Base-by-base conservation (phyloP, 2,329 filamentous ascomycete species). In the Fusarium hainanense region DNA sequence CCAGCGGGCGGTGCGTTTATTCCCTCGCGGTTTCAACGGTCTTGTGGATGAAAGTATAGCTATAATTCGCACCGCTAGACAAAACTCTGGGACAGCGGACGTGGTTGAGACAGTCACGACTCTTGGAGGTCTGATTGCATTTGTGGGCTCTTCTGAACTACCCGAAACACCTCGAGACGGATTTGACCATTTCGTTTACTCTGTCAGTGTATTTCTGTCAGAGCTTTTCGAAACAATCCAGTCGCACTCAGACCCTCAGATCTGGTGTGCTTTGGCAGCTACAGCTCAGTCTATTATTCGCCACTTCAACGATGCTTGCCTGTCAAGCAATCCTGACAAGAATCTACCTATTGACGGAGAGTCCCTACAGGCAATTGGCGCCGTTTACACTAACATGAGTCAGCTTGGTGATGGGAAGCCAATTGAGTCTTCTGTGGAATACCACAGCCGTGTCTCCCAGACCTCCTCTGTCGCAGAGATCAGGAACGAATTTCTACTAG, bases 101-200 rank as follows among this genome's bases (percentile, higher is more conserved):
- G 71, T 74, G 7, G 68, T 71, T 7, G 69, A 76, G 43, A 71
- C 68, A 11, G 77, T 83, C 7, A 76, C 78, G 30, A 74, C 74
- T 28, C 76, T 85, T 4, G 78, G 84, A 6, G 79, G 80, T 12
- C 79, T 84, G 3, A 69, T 89, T 4, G 83, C 83, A 5, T 85
- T 82, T 56, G 78, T 88, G 49, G 84, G 84, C 28, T 86, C 84
- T 72, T 85, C 84, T 2, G 77, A 81, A 42, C 62, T 81, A 1
- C 79, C 80, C 2, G 68, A 60, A 4, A 62, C 47, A 11, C 61
- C 71, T 6, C 68, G 69, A 3, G 68, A 73, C 8, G 75, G 77
- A 3, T 74, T 84, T n/a, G 61, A 74, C 16, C 80, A 85, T 63
- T 84, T 84, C 56, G 59, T 84, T 13, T 79, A 77, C 8, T 77